phyloP scores from a whole-genome alignment of 1,284 basidiomycete species.

The Melampsora allii-populina region DNA sequence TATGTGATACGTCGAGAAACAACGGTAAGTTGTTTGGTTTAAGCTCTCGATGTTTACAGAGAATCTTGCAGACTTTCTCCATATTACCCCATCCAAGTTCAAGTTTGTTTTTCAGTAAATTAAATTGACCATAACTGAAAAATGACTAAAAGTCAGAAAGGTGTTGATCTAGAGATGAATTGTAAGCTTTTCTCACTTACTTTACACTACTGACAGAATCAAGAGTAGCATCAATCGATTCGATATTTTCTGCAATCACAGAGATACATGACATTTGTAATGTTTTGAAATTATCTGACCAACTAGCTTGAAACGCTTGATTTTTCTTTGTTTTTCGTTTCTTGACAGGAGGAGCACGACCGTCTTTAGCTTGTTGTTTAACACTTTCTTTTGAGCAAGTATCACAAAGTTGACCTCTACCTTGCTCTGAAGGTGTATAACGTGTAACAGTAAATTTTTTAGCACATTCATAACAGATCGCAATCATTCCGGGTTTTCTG shows the following conservation, averaged over 20 bases:
- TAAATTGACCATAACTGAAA: neutral
- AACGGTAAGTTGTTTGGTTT: conserved; percentile 72
- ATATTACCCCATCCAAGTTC: neutral
- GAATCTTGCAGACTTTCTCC: conserved; percentile 66
- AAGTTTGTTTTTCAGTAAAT: neutral
- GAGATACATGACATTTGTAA: conserved; percentile 31
- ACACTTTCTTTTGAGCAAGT: conserved; percentile 70
- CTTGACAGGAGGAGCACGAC: conserved; percentile 65
- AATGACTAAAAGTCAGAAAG: neutral
- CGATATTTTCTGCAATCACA: conserved; percentile 10
- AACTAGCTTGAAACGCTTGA: conserved; percentile 56
- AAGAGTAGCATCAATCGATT: conserved; percentile 30
- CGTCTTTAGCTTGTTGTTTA: conserved; percentile 59
- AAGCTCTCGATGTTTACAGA: conserved; percentile 79
- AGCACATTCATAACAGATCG: conserved; percentile 74
- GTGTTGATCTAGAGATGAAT: neutral
- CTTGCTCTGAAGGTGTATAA: conserved; percentile 70
- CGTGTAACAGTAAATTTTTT: conserved; percentile 74
- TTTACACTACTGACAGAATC: conserved; percentile 44
- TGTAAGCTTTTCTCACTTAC: conserved; percentile 19
- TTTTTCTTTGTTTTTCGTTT: conserved; percentile 64
- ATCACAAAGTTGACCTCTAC: conserved; percentile 73
- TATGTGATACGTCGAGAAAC: conserved; percentile 74
- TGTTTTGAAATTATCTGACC: conserved; percentile 17
- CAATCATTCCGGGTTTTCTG: conserved; percentile 75